Evolutionary conservation across 179 eudicot genomes (phyloP).

Genomic region (Sideroxylon spinosum): DNA sequence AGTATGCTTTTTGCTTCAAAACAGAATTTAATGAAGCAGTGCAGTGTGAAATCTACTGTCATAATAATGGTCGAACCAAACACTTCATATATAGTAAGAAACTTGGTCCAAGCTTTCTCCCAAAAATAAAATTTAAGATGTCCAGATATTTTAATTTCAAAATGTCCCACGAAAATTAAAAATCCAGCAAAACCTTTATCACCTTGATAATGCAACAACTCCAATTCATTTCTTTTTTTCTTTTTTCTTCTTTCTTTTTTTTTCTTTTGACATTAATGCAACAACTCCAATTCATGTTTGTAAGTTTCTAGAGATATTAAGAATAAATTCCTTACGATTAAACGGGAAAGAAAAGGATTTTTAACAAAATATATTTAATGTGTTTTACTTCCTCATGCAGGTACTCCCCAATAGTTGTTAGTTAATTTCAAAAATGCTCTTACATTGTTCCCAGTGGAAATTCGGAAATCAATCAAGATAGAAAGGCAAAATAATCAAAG

Average conservation of each 20-base stretch:
- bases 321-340: background rate
- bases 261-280: background rate
- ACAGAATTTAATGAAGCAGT: background rate
- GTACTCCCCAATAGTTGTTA: background rate
- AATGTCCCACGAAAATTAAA: background rate
- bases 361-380: background rate
- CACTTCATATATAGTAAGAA: background rate
- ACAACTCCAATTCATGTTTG: background rate
- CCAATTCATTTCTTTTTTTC: no score
- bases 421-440: background rate
- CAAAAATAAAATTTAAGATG: background rate
- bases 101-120: background rate
- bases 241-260: no score
- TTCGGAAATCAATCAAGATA: background rate
- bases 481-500: background rate
- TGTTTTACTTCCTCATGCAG: background rate
- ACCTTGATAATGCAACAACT: background rate
- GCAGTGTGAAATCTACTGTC: background rate
- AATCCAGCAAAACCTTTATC: background rate
- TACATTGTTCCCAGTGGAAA: background rate
- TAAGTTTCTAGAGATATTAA: background rate
- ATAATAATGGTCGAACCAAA: background rate
- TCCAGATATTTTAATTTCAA: background rate
- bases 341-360: background rate
- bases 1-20: slow-evolving; percentile 4